Conservation (phyloP, 1,284 basidiomycete genomes). For the Peniophora sp. region DNA sequence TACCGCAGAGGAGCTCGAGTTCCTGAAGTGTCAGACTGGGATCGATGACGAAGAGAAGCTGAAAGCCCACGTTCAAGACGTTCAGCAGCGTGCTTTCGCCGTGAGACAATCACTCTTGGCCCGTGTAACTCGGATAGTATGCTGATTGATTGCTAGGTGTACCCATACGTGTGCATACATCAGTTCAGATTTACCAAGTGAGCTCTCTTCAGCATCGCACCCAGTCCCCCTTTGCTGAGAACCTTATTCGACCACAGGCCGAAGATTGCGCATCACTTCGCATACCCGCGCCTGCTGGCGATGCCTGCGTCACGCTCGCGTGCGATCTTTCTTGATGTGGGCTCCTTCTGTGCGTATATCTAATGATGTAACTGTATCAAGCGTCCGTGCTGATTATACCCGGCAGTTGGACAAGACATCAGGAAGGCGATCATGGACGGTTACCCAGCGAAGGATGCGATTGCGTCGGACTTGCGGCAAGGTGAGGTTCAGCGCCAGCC, state of each 20-base stretch:
- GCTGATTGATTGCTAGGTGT: neutral
- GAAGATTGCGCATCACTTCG: neutral
- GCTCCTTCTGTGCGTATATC: neutral
- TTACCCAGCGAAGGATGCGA: neutral
- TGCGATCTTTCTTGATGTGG: neutral
- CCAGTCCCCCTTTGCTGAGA: too few relatives aligned
- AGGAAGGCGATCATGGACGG: neutral
- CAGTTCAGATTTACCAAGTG: neutral
- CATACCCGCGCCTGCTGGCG: neutral
- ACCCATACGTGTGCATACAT: neutral
- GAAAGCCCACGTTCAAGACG: neutral
- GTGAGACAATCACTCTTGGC: neutral
- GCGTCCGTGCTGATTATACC: neutral
- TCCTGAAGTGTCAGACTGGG: too few relatives aligned
- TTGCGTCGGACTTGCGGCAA: neutral
- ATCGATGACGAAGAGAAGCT: too few relatives aligned
- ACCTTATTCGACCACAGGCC: neutral
- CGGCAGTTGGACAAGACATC: neutral
- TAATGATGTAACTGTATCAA: neutral
- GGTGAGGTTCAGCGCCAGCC: neutral
- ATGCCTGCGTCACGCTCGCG: neutral
- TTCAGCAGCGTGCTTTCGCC: constrained; percentile 2
- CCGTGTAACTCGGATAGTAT: neutral
- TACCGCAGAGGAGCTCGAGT: too few relatives aligned
- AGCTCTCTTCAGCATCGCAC: neutral